phyloP scores from a whole-genome alignment of 2,329 filamentous ascomycete species.

The Ascochyta pisi region DNA sequence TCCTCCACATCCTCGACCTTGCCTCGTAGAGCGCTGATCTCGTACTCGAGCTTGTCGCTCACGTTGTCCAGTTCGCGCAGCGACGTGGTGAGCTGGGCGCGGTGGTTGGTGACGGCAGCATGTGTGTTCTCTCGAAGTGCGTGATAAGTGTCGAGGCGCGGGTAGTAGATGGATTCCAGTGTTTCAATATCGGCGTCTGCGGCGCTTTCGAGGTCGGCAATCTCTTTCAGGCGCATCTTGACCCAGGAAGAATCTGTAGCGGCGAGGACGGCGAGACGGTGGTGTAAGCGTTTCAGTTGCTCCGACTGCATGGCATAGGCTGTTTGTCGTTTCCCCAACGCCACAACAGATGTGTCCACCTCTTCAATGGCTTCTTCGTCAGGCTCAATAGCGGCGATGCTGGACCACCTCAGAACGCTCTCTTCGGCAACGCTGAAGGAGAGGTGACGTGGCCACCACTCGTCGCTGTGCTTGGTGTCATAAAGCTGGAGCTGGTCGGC shows the following conservation, averaged over 20 bases:
- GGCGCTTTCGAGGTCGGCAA: constrained; percentile 67
- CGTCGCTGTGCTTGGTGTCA: constrained; percentile 58
- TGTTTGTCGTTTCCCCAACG: constrained; percentile 41
- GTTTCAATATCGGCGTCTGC: constrained; percentile 64
- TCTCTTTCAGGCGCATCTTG: constrained; percentile 60
- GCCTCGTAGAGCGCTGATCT: constrained; percentile 78
- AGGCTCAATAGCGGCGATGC: constrained; percentile 27
- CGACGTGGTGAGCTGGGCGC: constrained; percentile 70
- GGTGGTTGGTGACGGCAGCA: constrained; percentile 73
- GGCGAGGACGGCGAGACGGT: constrained; percentile 64
- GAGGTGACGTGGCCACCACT: constrained; percentile 72
- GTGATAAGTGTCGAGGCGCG: constrained; percentile 74
- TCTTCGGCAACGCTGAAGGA: constrained; percentile 80
- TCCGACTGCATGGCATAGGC: constrained; percentile 55
- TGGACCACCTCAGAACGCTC: constrained; percentile 69
- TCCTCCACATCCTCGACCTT: constrained; percentile 89
- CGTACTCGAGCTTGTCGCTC: constrained; percentile 88
- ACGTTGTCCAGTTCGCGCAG: constrained; percentile 81
- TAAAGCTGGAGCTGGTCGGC: constrained; percentile 47
- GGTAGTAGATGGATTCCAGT: constrained; percentile 75
- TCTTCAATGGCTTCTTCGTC: constrained; percentile 30
- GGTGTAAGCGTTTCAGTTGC: constrained; percentile 69
- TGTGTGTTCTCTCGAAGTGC: constrained; percentile 70
- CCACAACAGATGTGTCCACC: constrained; percentile 45
- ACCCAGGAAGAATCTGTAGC: constrained; percentile 68